Evolutionary conservation across 495 filamentous ascomycete species (phyloP), one percentile per base, ranked within the genome.

Genomic region (Penicillium subrubescens): DNA sequence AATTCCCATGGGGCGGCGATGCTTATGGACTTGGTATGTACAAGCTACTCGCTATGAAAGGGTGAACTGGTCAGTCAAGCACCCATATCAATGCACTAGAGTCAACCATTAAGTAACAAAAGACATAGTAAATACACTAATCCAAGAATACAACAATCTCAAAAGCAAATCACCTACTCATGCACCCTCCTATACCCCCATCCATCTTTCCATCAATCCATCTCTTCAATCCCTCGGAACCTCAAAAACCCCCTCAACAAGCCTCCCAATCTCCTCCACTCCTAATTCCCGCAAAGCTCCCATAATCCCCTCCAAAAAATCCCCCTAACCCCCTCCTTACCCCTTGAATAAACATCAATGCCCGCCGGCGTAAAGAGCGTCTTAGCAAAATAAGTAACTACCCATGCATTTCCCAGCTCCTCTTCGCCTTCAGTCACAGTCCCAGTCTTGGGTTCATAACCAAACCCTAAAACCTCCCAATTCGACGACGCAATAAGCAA

Each of bases 401-500:
- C 82, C 88, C 88, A 94, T 77, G 73, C 73, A 60, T 62, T 80
- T 71, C 43, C 67, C 65, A 2, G 25, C 25, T 62, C 77, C 10
- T 15, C 46, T 15, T 50, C 23, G 3, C 46, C 11, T 41, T 17
- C 37, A 44, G n/a, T 10, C 11, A 2, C 41, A 44, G 41, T 23
- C 8, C 2, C 19, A 21, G 41, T 11, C 41, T 44, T n/a, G n/a
- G 41, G 4, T 56, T 75, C 84, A 46, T 86, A 78, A 1, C 90
- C 90, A 79, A 81, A 91, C 5, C 89, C 90, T 46, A 94, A 71
- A 17, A 91, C 75, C 80, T 94, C 90, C 90, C 91, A 94, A 70
- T 89, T 85, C 48, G 82, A 86, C 41, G 75, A 78, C 25, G 87
- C 87, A 55, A 92, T 83, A 62, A 77, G 83, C 67, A 94, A 71